Base-by-base conservation (phyloP, 129 eudicot species). In the Helianthus annuus region DNA sequence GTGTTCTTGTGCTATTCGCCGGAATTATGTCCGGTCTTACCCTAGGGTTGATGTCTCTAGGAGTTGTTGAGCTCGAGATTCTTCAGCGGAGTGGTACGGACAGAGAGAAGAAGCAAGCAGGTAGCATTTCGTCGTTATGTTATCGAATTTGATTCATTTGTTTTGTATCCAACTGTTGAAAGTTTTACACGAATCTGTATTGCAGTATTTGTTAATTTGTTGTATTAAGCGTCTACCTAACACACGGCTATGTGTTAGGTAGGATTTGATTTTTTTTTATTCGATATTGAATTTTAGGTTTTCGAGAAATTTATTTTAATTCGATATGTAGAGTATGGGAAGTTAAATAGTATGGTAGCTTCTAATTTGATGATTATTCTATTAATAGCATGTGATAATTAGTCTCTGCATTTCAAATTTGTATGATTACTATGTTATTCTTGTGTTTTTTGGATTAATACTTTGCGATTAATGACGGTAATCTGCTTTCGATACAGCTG, bases 21-120 rank as follows among this genome's bases (percentile, higher is more conserved):
- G 98, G 98, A 11, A 85, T 93, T 0, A 93, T 93, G 98, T 93
- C 98, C 4, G 98, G 98, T 4, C 80, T 93, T 6, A 93, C 98
- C 9, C 73, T 93, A 51, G 98, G 98, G 0, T 61, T 93, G 55
- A 93, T 93, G 98, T 93, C 98, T 0, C 79, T 93, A 1, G 91
- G 98, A 2, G 81, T 87, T 14, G 97, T 93, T 15, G 98, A 93
- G 27, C 97, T 93, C 65, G 98, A 93, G 68, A 93, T 93, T 56
- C 91, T 93, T 55, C 87, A 90, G 36, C 70, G 92, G 12, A 89
- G 98, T 76, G 98, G 98, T 53, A 78, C 88, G 15, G 24, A 69
- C 36, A 77, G 74, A 14, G 95, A 93, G 78, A 89, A 89, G 84
- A 87, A 79, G 59, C 98, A 89, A 93, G 97, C 98, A 75, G 96